These are phyloP conservation scores for Tulasnella sp. DNA, from an alignment of 768 basidiomycete genomes.

Conservation along the genomic window DNA sequence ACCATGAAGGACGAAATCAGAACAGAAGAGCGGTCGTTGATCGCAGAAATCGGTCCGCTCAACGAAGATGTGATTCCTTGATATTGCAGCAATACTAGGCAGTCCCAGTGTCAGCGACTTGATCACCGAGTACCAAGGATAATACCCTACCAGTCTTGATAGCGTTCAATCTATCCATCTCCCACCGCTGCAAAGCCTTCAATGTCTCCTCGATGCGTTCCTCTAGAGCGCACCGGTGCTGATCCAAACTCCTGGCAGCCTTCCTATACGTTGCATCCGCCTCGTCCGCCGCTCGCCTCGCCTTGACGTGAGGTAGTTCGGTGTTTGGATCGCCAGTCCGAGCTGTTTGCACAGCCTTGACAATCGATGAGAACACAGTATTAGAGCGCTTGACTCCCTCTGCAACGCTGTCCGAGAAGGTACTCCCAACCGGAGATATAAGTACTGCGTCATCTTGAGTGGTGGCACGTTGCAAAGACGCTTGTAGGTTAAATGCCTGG, in stretches of 20 bases:
- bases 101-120: slow-evolving; percentile 3
- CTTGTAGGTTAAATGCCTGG: slow-evolving; percentile 48
- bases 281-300: slow-evolving; percentile 66
- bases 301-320: slow-evolving; percentile 58
- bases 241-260: slow-evolving; percentile 70
- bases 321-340: slow-evolving; percentile 28
- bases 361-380: slow-evolving; percentile 57
- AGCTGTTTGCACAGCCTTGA: slow-evolving; percentile 49
- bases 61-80: slow-evolving; percentile 68
- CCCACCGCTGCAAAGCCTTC: slow-evolving; percentile 74
- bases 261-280: slow-evolving; percentile 73
- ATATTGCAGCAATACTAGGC: slow-evolving; percentile 68
- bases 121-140: background rate
- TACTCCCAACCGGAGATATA: slow-evolving; percentile 19
- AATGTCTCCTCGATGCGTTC: slow-evolving; percentile 76
- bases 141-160: slow-evolving; percentile 60
- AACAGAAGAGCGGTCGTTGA: slow-evolving; percentile 58
- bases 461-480: background rate
- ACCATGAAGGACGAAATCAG: slow-evolving; percentile 57
- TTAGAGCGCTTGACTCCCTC: slow-evolving; percentile 47
- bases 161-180: slow-evolving; percentile 67
- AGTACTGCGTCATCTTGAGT: slow-evolving; percentile 29
- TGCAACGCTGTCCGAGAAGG: background rate
- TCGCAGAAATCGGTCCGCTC: slow-evolving; percentile 52
- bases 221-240: slow-evolving; percentile 75